Percentiles rank a stretch among this genome's conserved stretches.
These are phyloP conservation scores for Pelargonium myrrhifolium DNA, from an alignment of 441 rosid species.

Conservation along the genomic window DNA sequence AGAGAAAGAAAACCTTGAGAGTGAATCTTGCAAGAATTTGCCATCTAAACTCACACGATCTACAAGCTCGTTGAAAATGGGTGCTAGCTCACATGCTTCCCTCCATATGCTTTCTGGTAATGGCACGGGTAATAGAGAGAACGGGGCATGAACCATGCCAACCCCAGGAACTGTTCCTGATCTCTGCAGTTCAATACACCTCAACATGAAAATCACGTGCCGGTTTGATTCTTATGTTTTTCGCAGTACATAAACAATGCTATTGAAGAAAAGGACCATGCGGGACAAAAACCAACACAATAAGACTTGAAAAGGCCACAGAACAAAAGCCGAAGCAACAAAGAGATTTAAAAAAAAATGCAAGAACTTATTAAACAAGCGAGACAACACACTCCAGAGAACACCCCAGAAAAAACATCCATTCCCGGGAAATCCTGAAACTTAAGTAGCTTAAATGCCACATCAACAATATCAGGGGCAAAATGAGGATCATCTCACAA, in stretches of 20 bases:
- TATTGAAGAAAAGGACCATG: neutral
- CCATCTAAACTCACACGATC: conserved; percentile 97
- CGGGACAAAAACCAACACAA: neutral
- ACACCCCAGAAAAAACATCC: neutral
- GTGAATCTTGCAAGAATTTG: conserved; percentile 66
- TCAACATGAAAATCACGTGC: conserved; percentile 14
- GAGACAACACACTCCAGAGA: neutral
- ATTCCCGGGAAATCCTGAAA: neutral
- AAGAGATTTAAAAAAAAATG: neutral
- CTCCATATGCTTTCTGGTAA: conserved; percentile 73
- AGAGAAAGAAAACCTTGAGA: conserved; percentile 54
- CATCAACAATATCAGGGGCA: neutral
- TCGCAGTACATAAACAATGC: neutral
- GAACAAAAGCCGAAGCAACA: neutral
- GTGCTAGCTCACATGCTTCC: conserved; percentile 85
- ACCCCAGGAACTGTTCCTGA: conserved; percentile 89
- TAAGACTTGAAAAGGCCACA: neutral
- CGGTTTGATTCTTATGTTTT: neutral
- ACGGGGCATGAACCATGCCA: conserved; percentile 84
- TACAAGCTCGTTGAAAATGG: conserved; percentile 81
- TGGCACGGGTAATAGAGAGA: conserved; percentile 65
- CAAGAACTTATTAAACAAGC: neutral
- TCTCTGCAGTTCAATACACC: conserved; percentile 37
- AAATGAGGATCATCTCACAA: neutral
- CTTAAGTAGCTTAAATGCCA: neutral